Conservation (phyloP, 345 rosid species). For the Ceriops decandra region DNA sequence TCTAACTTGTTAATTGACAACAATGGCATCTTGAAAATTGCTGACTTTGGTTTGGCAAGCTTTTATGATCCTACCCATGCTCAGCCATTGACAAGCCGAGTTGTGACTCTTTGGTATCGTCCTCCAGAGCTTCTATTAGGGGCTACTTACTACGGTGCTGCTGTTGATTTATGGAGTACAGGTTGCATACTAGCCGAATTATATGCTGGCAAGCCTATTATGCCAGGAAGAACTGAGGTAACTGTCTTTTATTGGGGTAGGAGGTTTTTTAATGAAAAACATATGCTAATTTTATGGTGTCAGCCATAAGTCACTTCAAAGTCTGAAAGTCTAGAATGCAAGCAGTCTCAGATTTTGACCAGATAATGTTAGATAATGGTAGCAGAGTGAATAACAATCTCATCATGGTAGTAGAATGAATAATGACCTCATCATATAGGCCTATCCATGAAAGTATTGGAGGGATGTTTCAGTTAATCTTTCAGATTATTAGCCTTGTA, state of each 20-base stretch:
- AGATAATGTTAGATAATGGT: too few species aligned
- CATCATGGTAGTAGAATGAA: too few species aligned
- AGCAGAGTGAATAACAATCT: too few species aligned
- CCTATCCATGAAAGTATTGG: too few species aligned
- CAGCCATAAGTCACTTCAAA: too few species aligned
- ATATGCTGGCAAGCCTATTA: constrained; percentile 97
- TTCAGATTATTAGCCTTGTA: too few species aligned
- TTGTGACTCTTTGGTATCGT: constrained; percentile 97
- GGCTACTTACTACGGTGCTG: constrained; percentile 78
- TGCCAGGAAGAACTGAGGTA: constrained; percentile 99
- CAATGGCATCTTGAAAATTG: constrained; percentile 83
- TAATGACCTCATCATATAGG: too few species aligned
- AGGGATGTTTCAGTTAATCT: too few species aligned
- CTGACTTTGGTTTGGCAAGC: constrained; percentile 96
- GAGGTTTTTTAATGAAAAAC: background rate
- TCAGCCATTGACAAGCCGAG: constrained; percentile 90
- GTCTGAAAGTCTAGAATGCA: too few species aligned
- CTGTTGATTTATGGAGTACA: constrained; percentile 95
- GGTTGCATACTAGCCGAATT: constrained; percentile 97
- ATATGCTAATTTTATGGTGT: too few species aligned
- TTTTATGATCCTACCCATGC: constrained; percentile 67
- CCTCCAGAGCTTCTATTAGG: constrained; percentile 99
- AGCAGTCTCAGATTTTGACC: too few species aligned
- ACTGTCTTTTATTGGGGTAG: background rate
- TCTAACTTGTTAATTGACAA: constrained; percentile 93